Conservation (phyloP, 2,329 filamentous ascomycete species). For the Cladophialophora carrionii region DNA sequence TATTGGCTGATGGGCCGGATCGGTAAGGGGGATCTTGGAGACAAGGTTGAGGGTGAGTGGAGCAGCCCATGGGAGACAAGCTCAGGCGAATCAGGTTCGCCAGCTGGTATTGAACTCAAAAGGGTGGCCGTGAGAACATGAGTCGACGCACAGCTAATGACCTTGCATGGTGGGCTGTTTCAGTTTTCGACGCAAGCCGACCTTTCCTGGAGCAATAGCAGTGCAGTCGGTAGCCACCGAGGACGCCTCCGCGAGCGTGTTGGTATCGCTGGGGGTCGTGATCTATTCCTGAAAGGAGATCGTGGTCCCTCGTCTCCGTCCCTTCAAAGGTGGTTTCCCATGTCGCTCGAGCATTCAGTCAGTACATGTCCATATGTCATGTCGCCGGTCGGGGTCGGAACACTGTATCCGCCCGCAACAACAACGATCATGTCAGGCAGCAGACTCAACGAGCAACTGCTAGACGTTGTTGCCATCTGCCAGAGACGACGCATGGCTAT, state of each 20-base stretch:
- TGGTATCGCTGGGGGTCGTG: not conserved
- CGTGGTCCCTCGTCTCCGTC: not conserved
- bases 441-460: not conserved
- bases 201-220: not conserved
- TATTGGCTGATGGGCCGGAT: not conserved
- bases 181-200: not conserved
- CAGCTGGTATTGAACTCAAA: not conserved
- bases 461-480: not conserved
- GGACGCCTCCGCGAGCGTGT: not conserved
- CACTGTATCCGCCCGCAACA: not conserved
- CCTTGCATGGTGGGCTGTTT: not conserved
- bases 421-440: not conserved
- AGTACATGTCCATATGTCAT: not conserved
- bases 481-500: not conserved
- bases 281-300: not conserved
- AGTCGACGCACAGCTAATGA: not conserved
- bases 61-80: slow-evolving; percentile 5
- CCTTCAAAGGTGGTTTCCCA: not conserved
- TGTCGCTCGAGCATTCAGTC: not conserved
- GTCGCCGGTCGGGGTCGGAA: not conserved
- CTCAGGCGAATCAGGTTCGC: not conserved
- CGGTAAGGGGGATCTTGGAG: slow-evolving; percentile 1
- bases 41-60: slow-evolving; percentile 6
- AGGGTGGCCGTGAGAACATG: not conserved
- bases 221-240: not conserved